Percentiles rank a stretch among this genome's conserved stretches.
Evolutionary conservation across 257 asterid species (phyloP).

Genomic region (Penstemon barbatus): DNA sequence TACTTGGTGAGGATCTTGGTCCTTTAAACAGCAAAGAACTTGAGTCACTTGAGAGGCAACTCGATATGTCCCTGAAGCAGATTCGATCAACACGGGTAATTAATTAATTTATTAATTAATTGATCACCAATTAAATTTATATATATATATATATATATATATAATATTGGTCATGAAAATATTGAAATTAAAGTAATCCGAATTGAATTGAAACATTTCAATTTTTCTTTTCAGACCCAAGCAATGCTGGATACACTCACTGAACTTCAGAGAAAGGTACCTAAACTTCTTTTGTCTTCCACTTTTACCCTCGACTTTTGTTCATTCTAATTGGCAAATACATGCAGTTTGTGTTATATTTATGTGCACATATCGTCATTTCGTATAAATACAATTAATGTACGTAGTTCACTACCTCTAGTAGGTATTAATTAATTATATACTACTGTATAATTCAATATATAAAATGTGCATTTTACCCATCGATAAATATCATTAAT

Average conservation of each 20-base stretch:
- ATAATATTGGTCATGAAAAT: not conserved
- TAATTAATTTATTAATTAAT: not conserved
- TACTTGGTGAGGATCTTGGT: conserved; percentile 96
- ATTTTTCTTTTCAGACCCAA: conserved; percentile 76
- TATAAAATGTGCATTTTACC: no score
- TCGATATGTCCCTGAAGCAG: conserved; percentile 91
- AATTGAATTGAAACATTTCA: not conserved
- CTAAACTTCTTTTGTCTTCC: not conserved
- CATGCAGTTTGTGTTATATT: no score
- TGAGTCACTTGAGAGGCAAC: conserved; percentile 91
- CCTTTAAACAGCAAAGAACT: conserved; percentile 96
- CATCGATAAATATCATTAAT: no score
- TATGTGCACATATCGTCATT: no score
- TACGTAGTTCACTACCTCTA: no score
- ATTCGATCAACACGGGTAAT: conserved; percentile 90
- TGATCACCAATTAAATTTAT: not conserved
- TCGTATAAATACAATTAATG: no score
- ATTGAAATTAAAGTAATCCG: no score
- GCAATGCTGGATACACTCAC: conserved; percentile 90
- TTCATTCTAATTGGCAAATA: no score
- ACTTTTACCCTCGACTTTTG: not conserved
- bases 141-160: not conserved
- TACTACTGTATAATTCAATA: no score
- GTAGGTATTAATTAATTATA: no score
- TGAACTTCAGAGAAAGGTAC: conserved; percentile 90